These are phyloP conservation scores for Lentinula aciculospora DNA, from an alignment of 768 basidiomycete species.

Conservation along the genomic window DNA sequence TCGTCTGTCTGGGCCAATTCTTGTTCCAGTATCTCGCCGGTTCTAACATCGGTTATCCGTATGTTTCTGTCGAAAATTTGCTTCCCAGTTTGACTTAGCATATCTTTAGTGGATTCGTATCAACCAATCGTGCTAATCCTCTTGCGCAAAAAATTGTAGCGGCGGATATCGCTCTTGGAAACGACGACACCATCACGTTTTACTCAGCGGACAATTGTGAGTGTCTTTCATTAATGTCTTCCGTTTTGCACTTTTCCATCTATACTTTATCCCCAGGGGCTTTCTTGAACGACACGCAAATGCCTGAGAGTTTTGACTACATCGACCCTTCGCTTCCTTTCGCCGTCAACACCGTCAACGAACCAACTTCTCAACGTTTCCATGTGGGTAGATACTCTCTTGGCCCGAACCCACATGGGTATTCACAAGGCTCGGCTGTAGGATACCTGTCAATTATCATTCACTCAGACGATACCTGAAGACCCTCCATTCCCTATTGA, in stretches of 20 bases:
- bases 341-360: slow-evolving; percentile 35
- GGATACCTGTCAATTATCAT: slow-evolving; percentile 38
- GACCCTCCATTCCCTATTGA: slow-evolving; percentile 41
- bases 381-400: slow-evolving; percentile 26
- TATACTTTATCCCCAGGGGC: slow-evolving; percentile 26
- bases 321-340: slow-evolving; percentile 35
- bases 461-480: slow-evolving; percentile 31
- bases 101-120: slow-evolving; percentile 49
- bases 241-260: not conserved
- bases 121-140: slow-evolving; percentile 45
- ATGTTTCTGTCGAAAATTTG: slow-evolving; percentile 16
- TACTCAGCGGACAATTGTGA: slow-evolving; percentile 51
- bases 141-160: slow-evolving; percentile 56
- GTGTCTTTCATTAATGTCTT: slow-evolving; percentile 10
- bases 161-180: slow-evolving; percentile 40
- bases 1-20: slow-evolving; percentile 57
- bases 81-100: not conserved
- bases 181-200: slow-evolving; percentile 29
- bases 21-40: slow-evolving; percentile 54
- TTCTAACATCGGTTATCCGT: slow-evolving; percentile 44
- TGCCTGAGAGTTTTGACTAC: slow-evolving; percentile 36
- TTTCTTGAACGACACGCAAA: slow-evolving; percentile 39
- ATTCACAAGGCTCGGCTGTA: slow-evolving; percentile 10
- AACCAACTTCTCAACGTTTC: slow-evolving; percentile 44
- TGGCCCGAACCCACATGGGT: not conserved